These are phyloP conservation scores for Pseudofabraea citricarpa DNA, from an alignment of 2,329 filamentous ascomycete genomes.

Conservation along the genomic window DNA sequence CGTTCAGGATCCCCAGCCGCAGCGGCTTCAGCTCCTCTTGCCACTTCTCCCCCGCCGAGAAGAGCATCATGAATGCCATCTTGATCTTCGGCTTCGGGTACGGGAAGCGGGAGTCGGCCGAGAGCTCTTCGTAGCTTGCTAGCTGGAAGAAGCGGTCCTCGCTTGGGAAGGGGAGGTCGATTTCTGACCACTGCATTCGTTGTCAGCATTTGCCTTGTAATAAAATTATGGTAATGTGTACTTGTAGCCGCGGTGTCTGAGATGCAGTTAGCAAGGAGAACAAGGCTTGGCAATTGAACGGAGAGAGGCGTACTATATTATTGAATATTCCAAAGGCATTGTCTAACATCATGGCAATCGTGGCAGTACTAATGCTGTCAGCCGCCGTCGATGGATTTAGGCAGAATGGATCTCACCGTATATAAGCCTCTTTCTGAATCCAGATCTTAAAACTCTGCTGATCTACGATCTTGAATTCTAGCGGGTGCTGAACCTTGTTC, in stretches of 20 bases:
- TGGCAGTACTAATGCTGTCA: constrained; percentile 14
- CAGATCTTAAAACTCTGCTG: constrained; percentile 21
- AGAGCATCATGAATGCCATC: constrained; percentile 22
- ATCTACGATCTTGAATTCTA: constrained; percentile 18
- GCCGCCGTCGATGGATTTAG: constrained; percentile 1
- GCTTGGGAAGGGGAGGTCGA: constrained; percentile 23
- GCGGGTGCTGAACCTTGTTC: constrained; percentile 19
- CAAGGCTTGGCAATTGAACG: too few relatives aligned
- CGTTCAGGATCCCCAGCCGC: constrained; percentile 14
- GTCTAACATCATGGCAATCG: constrained; percentile 25
- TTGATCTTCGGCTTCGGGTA: constrained; percentile 22
- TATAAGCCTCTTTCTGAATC: constrained; percentile 24
- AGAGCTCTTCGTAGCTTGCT: constrained; percentile 20
- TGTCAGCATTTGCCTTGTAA: too few relatives aligned
- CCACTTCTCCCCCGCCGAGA: constrained; percentile 10
- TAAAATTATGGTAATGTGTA: too few relatives aligned
- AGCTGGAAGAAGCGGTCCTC: constrained; percentile 22
- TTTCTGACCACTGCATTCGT: constrained; percentile 26
- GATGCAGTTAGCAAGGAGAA: too few relatives aligned
- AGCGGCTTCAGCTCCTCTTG: constrained; percentile 15
- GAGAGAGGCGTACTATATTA: constrained; percentile 19
- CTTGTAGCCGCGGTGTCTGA: not conserved
- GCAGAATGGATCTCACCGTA: constrained; percentile 15
- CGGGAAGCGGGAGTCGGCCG: constrained; percentile 12
- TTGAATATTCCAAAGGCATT: constrained; percentile 27